Evolutionary conservation across 768 basidiomycete species (phyloP).

Genomic region (Rhodosporidiobolus sp.): DNA sequence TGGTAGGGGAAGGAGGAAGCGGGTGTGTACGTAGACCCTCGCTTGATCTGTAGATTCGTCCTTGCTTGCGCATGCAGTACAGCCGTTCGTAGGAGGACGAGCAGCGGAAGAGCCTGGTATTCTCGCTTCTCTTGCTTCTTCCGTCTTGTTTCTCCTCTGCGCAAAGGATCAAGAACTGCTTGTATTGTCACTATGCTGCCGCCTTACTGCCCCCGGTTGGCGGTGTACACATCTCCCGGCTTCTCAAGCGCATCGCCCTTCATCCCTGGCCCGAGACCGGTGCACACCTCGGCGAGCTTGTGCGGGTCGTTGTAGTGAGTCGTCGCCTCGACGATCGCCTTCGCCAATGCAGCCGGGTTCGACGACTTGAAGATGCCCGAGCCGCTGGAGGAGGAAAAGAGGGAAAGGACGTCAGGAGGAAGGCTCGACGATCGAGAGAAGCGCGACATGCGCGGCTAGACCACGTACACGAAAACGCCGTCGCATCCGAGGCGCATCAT

Average conservation of each 20-base stretch:
- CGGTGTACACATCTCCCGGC: no score
- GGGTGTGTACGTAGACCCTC: no score
- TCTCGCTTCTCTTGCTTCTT: no score
- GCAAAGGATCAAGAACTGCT: no score
- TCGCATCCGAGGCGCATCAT: constrained; percentile 98
- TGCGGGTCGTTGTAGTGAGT: constrained; percentile 95
- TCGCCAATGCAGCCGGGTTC: constrained; percentile 87
- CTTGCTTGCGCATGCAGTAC: no score
- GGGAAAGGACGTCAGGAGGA: constrained; percentile 1
- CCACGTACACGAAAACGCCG: constrained; percentile 82
- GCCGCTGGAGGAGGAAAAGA: constrained; percentile 51
- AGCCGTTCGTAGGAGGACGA: no score
- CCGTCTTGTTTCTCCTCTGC: no score
- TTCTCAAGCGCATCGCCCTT: constrained; percentile 35
- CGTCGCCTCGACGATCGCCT: constrained; percentile 94
- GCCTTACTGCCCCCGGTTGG: no score
- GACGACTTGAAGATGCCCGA: constrained; percentile 97
- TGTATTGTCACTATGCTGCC: no score
- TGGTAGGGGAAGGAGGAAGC: constrained; percentile 29
- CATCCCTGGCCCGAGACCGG: constrained; percentile 44
- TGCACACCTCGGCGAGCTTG: constrained; percentile 76
- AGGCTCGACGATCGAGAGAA: not conserved
- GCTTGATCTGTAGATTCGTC: no score
- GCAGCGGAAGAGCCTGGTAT: no score
- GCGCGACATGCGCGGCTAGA: no score